These are phyloP conservation scores for Cladosporium sp. DNA, from an alignment of 2,329 filamentous ascomycete genomes.

Conservation along the genomic window DNA sequence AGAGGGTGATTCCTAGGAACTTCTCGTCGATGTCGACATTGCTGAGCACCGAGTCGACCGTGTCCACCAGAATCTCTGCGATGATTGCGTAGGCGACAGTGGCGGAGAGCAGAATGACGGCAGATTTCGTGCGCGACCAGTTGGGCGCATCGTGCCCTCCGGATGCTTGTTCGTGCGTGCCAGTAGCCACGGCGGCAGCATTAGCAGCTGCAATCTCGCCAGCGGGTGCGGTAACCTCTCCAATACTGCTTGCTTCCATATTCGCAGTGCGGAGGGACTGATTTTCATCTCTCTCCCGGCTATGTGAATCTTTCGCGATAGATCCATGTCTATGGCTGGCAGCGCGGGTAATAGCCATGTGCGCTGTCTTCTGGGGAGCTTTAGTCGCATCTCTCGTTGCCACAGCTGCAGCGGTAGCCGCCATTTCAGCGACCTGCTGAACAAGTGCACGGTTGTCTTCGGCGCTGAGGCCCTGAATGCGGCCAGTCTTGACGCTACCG, in stretches of 20 bases:
- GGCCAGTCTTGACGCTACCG: constrained; percentile 31
- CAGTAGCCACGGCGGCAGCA: constrained; percentile 5
- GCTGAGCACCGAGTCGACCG: constrained; percentile 90
- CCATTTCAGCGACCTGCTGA: constrained; percentile 86
- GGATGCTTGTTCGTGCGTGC: constrained; percentile 7
- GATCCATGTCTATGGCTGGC: constrained; percentile 2
- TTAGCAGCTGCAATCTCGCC: constrained; percentile 4
- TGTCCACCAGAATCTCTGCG: constrained; percentile 93
- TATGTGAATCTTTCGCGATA: background rate
- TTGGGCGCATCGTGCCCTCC: constrained; percentile 97
- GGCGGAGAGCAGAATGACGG: constrained; percentile 79
- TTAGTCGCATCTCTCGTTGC: constrained; percentile 70
- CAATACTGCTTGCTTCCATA: background rate
- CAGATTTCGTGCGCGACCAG: constrained; percentile 88
- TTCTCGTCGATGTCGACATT: constrained; percentile 93
- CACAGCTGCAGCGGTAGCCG: constrained; percentile 81
- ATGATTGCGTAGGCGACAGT: constrained; percentile 94
- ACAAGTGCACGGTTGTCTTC: constrained; percentile 76
- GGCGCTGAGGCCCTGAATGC: constrained; percentile 63
- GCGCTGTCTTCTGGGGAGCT: constrained; percentile 46
- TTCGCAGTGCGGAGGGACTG: constrained; percentile 4
- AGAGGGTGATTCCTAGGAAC: constrained; percentile 92
- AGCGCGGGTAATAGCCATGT: constrained; percentile 30
- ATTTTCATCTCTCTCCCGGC: background rate
- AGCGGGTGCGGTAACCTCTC: background rate